Percentiles rank a stretch among this genome's conserved stretches.
These are phyloP conservation scores for Polygonum aviculare DNA, from an alignment of 148 eudicot species.

Conservation along the genomic window DNA sequence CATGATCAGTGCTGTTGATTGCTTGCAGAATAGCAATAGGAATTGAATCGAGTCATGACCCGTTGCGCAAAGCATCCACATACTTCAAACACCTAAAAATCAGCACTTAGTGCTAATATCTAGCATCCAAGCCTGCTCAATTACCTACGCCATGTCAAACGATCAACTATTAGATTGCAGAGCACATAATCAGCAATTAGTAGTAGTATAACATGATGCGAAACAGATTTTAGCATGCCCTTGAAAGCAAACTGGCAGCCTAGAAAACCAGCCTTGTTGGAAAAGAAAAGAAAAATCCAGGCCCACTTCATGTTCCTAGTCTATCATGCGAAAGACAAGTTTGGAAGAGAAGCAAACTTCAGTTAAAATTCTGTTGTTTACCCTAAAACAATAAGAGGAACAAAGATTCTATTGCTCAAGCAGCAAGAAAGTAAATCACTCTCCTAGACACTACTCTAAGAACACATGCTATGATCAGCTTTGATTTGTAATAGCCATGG, in stretches of 20 bases:
- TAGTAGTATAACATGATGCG: too few species aligned
- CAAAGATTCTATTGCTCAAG: neutral
- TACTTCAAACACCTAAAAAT: neutral
- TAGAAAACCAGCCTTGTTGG: neutral
- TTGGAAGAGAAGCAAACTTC: neutral
- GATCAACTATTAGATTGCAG: neutral
- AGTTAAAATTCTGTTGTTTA: neutral
- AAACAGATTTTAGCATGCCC: neutral
- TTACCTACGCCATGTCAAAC: neutral
- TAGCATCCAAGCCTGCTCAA: neutral
- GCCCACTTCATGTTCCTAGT: neutral
- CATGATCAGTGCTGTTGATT: neutral
- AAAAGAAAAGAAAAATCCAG: too few species aligned
- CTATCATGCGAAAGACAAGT: neutral
- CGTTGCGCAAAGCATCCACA: neutral
- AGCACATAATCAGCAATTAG: neutral
- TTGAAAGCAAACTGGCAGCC: neutral
- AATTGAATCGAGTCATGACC: neutral
- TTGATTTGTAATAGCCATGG: neutral
- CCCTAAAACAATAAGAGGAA: too few species aligned
- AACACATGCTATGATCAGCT: neutral
- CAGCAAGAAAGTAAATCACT: neutral
- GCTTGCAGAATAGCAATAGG: neutral
- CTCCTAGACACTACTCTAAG: neutral
- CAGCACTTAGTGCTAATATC: constrained; percentile 3